These are phyloP conservation scores for Globisporangium rhizosaccharum DNA, from an alignment of 352 stramenopile genomes.

Conservation along the genomic window DNA sequence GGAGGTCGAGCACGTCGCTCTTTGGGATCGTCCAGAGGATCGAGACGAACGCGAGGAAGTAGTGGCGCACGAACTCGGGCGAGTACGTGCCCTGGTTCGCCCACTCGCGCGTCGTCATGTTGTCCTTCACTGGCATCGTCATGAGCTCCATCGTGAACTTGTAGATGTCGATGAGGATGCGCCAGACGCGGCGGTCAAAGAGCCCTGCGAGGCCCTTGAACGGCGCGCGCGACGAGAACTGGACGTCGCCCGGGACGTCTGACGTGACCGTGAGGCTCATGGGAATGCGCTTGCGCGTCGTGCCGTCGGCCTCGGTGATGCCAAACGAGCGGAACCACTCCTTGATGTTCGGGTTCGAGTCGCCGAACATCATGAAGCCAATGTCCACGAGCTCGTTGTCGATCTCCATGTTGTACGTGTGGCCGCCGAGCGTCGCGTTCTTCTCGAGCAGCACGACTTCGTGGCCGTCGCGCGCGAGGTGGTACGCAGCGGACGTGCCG, in stretches of 20 bases:
- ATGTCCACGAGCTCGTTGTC: slow-evolving; percentile 81
- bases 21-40: slow-evolving; percentile 87
- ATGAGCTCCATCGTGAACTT: slow-evolving; percentile 85
- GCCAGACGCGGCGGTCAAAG: slow-evolving; percentile 77
- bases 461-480: slow-evolving; percentile 79
- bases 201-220: slow-evolving; percentile 64
- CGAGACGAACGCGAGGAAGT: slow-evolving; percentile 82
- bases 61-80: slow-evolving; percentile 82
- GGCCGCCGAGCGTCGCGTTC: slow-evolving; percentile 70
- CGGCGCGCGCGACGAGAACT: slow-evolving; percentile 80
- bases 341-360: slow-evolving; percentile 90
- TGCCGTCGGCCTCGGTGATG: slow-evolving; percentile 79
- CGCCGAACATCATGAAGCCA: slow-evolving; percentile 89
- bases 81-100: slow-evolving; percentile 65
- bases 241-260: slow-evolving; percentile 68
- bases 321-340: slow-evolving; percentile 85
- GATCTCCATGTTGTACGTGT: slow-evolving; percentile 87
- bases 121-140: slow-evolving; percentile 72
- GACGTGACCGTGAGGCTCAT: slow-evolving; percentile 87
- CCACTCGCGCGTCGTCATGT: slow-evolving; percentile 78
- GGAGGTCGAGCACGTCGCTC: slow-evolving; percentile 76
- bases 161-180: slow-evolving; percentile 84
- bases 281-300: slow-evolving; percentile 81
- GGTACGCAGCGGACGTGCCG: slow-evolving; percentile 78
- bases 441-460: slow-evolving; percentile 81